These are phyloP conservation scores for Pestalotiopsis sp. DNA, from an alignment of 2,329 filamentous ascomycete species.

Conservation along the genomic window DNA sequence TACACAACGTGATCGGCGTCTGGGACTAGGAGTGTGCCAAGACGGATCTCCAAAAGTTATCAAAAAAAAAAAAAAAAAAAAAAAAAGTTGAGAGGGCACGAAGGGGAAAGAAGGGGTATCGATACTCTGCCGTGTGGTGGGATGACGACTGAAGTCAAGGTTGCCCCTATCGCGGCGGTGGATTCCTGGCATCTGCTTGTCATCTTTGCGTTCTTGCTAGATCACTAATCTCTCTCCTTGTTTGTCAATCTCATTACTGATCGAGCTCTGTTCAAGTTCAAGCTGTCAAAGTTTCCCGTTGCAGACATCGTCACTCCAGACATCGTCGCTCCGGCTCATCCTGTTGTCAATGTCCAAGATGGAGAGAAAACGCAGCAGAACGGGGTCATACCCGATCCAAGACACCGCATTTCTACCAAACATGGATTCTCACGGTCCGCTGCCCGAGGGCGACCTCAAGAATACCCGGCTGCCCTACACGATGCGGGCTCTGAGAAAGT, in stretches of 20 bases:
- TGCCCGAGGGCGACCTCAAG: background rate
- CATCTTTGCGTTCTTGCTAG: background rate
- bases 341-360: background rate
- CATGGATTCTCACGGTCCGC: background rate
- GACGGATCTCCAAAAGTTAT: background rate
- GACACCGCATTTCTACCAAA: conserved; percentile 1
- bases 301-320: background rate
- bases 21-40: background rate
- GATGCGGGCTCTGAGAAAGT: conserved; percentile 11
- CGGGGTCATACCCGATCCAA: conserved; percentile 9
- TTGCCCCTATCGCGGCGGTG: background rate
- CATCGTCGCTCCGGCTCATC: background rate
- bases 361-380: background rate
- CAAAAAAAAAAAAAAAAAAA: background rate
- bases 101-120: background rate
- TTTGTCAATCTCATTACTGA: background rate
- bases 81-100: background rate
- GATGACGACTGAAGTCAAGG: background rate
- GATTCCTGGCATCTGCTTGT: background rate
- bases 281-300: background rate
- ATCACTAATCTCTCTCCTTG: background rate
- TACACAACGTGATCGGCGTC: background rate
- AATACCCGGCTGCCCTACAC: conserved; percentile 1
- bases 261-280: background rate
- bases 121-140: background rate